Evolutionary conservation across 2,329 filamentous ascomycete genomes (phyloP), one percentile per base, ranked within the genome.

Genomic region (Grosmannia serpens): DNA sequence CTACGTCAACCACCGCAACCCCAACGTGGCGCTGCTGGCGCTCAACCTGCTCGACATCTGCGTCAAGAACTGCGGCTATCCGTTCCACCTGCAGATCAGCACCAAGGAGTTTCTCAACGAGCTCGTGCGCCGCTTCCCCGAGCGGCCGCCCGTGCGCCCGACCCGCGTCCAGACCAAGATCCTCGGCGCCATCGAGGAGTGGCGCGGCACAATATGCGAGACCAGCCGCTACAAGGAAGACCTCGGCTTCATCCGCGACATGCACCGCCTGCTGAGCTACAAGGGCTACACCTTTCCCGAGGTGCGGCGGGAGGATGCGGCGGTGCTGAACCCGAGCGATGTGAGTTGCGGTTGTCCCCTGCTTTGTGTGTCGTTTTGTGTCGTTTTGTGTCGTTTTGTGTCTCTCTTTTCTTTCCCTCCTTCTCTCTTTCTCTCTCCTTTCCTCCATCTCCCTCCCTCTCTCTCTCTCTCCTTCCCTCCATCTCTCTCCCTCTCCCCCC

Each of bases 51-150:
- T 99, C 70, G 94, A 99, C 71, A 97, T 97, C 63, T 97, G 94
- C 73, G 94, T 97, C 73, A 99, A 99, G 79, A 99, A 99, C 76
- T 99, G 94, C 80, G 94, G 94, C 67, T 99, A 99, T 71, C 91
- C 94, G 1, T 99, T 99, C 73, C 94, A 99, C 70, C 84, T 99
- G 60, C 94, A 99, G 74, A 96, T 99, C 70, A 91, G 89, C 73
- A 97, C 94, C 65, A 99, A 99, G 73, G 94, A 99, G 69, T 99
- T 99, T 67, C 84, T 99, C 67, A 99, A 99, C 74, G 94, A 99
- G 76, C 85, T 99, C 61, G 94, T 99, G 62, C 86, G 94, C 65
- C 84, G 94, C 64, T 99, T 99, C 68, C 94, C 94, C 53, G 94
- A 99, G 74, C 83, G 92, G 27, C 94, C 94, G 52, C 91, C 92